Percentiles rank a stretch among this genome's conserved stretches.
These are phyloP conservation scores for Apiospora pterosperma DNA, from an alignment of 2,329 filamentous ascomycete species.

Conservation along the genomic window DNA sequence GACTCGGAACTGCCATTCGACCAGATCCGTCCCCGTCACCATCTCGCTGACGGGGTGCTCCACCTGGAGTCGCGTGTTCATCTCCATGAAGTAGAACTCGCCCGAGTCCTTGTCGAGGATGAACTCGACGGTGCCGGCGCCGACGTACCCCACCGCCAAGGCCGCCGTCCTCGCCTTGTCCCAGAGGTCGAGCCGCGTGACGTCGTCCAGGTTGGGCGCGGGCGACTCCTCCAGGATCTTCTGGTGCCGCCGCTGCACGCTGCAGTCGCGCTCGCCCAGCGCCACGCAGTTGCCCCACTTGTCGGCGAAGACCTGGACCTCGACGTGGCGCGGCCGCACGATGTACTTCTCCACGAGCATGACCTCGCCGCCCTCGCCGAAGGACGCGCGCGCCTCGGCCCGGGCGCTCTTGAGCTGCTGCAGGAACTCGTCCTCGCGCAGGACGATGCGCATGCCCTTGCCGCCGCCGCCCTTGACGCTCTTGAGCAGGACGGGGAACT, in stretches of 20 bases:
- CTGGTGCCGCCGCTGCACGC: slow-evolving; percentile 81
- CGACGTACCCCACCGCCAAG: slow-evolving; percentile 80
- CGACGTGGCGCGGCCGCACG: slow-evolving; percentile 75
- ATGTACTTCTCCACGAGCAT: slow-evolving; percentile 86
- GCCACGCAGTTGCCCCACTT: slow-evolving; percentile 73
- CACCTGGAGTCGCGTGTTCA: slow-evolving; percentile 88
- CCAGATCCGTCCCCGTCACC: slow-evolving; percentile 70
- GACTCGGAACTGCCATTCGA: slow-evolving; percentile 92
- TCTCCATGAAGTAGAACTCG: slow-evolving; percentile 80
- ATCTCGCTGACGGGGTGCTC: slow-evolving; percentile 88
- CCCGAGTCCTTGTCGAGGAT: slow-evolving; percentile 80
- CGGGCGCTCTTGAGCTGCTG: slow-evolving; percentile 69
- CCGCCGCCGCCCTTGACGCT: slow-evolving; percentile 78
- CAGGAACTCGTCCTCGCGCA: slow-evolving; percentile 64
- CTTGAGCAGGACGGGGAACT: slow-evolving; percentile 73
- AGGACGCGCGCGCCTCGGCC: slow-evolving; percentile 73
- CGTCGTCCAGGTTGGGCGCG: slow-evolving; percentile 62
- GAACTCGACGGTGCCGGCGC: slow-evolving; percentile 86
- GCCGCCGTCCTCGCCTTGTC: slow-evolving; percentile 63
- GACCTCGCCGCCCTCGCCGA: slow-evolving; percentile 75
- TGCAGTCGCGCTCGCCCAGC: slow-evolving; percentile 87
- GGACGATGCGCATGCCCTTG: slow-evolving; percentile 79
- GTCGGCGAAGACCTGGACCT: slow-evolving; percentile 89
- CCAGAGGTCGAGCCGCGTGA: slow-evolving; percentile 60
- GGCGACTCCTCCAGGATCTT: slow-evolving; percentile 91